These are phyloP conservation scores for Chaetomiaceae sp. DNA, from an alignment of 2,329 filamentous ascomycete species.

Conservation along the genomic window DNA sequence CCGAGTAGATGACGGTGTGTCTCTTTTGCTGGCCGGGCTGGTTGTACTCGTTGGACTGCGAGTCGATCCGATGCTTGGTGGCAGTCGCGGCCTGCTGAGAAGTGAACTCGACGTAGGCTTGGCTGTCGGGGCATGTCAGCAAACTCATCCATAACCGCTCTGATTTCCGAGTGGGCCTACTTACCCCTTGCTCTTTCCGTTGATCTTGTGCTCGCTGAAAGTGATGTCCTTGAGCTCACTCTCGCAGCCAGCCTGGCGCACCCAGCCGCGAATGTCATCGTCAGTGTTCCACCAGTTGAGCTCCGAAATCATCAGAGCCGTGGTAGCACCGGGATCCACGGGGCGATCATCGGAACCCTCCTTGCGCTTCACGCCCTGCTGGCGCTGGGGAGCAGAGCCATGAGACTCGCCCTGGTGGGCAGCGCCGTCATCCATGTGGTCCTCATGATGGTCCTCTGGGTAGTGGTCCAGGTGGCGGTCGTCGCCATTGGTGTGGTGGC, in stretches of 20 bases:
- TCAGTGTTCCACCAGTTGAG: slow-evolving; percentile 97
- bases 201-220: slow-evolving; percentile 98
- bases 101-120: slow-evolving; percentile 80
- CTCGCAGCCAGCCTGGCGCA: slow-evolving; percentile 73
- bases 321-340: slow-evolving; percentile 55
- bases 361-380: slow-evolving; percentile 58
- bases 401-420: slow-evolving; percentile 31
- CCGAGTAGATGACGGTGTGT: slow-evolving; percentile 68
- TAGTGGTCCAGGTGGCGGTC: slow-evolving; percentile 18
- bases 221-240: slow-evolving; percentile 86
- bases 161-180: slow-evolving; percentile 27
- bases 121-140: slow-evolving; percentile 35
- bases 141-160: no score
- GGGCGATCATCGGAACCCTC: slow-evolving; percentile 54
- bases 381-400: slow-evolving; percentile 31
- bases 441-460: slow-evolving; percentile 11
- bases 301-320: slow-evolving; percentile 80
- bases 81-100: slow-evolving; percentile 81
- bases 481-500: slow-evolving; percentile 21
- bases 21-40: slow-evolving; percentile 62
- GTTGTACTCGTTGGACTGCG: slow-evolving; percentile 47
- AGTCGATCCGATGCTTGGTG: slow-evolving; percentile 75
- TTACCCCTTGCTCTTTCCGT: slow-evolving; percentile 97
- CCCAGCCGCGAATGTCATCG: slow-evolving; percentile 88
- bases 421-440: slow-evolving; percentile 29